Evolutionary conservation across 2,329 filamentous ascomycete species (phyloP), one percentile per base, ranked within the genome.

Genomic region (Meredithiella fracta): DNA sequence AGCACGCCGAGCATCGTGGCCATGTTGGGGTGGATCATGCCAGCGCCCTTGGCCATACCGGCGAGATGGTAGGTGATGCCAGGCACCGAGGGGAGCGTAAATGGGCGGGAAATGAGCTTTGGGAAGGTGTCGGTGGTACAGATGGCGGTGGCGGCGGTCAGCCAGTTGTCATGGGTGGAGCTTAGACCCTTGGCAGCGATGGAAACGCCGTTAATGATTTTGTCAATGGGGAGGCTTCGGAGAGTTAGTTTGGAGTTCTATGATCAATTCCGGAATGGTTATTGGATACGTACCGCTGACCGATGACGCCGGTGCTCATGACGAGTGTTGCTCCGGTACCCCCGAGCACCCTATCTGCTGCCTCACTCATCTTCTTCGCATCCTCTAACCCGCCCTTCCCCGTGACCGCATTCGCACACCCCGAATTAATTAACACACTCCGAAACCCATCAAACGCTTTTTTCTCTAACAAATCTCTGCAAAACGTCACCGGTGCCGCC

Each of bases 21-120:
- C 90, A 98, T 95, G 73, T 98, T 97, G 51, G 92, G 92, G 66
- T 96, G 90, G 67, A 98, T 95, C 92, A 98, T 98, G 65, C 92
- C 92, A 3, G 92, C 92, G 57, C 92, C 92, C 73, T 98, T 98
- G 64, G 91, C 94, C 80, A 94, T 94, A 63, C 92, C 92, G 11
- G 87, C 89, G 52, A 98, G 84, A 63, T 79, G 77, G 71, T 95
- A 98, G 67, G 84, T 82, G 52, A 80, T 73, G 17, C 75, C 75
- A 0, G 86, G 80, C 22, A 51, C 54, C 3, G 86, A 85, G 3
- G 92, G 90, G 31, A 98, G 79, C 26, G 75, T 81, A 70, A 97
- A 98, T 14, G 81, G 80, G 62, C 78, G 81, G 20, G 90, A 96
- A 63, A 91, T 75, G 61, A 98, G 82, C 72, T 98, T 98, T 58